Evolutionary conservation across 805 yeast species (phyloP).

Genomic region (Candida insectorum): DNA sequence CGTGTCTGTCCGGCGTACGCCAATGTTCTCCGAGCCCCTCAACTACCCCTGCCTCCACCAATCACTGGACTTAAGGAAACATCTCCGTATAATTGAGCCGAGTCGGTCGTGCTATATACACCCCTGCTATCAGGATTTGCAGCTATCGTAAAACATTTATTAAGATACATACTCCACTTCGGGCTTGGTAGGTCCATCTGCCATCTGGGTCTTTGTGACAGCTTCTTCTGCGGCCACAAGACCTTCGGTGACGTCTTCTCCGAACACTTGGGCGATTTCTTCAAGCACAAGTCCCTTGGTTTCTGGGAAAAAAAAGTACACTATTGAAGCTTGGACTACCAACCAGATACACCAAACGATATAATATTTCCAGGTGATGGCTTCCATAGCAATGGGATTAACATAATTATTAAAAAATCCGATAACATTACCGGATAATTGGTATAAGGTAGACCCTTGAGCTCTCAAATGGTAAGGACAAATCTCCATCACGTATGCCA

Average conservation of each 20-base stretch:
- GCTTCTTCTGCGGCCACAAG: conserved; percentile 6
- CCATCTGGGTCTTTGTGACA: background rate
- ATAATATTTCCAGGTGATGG: conserved; percentile 32
- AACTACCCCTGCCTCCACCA: too few species aligned
- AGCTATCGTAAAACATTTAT: too few species aligned
- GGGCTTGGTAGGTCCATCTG: background rate
- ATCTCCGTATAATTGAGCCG: too few species aligned
- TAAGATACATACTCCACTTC: too few species aligned
- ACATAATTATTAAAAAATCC: conserved; percentile 17
- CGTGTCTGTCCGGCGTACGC: too few species aligned
- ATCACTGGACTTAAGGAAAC: too few species aligned
- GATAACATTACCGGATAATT: conserved; percentile 12
- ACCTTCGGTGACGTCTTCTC: conserved; percentile 20
- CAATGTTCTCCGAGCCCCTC: too few species aligned
- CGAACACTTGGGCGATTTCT: conserved; percentile 41
- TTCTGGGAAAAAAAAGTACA: conserved; percentile 37
- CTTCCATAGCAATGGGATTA: conserved; percentile 27
- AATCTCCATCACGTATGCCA: conserved; percentile 38
- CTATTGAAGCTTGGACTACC: conserved; percentile 20
- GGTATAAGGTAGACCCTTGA: conserved; percentile 26
- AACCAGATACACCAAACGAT: conserved; percentile 24
- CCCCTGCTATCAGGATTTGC: background rate
- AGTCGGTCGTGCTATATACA: too few species aligned
- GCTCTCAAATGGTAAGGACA: conserved; percentile 32
- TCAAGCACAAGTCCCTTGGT: conserved; percentile 47